A percentile compares a stretch with the other conserved stretches of the same genome.
Conservation (phyloP, 805 yeast species). For the Wickerhamomyces ciferrii region DNA sequence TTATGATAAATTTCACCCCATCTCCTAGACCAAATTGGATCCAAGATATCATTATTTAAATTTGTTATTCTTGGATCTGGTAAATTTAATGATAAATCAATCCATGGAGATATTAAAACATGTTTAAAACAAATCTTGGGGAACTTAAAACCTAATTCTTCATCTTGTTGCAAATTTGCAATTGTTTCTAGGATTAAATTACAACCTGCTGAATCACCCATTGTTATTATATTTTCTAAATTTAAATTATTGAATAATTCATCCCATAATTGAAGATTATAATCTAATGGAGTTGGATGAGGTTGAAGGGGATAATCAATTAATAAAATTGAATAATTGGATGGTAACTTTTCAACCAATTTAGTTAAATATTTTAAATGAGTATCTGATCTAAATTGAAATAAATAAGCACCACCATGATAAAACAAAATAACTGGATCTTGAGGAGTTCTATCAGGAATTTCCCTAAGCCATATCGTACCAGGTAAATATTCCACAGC, state of each 20-base stretch:
- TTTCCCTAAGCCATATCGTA: not conserved
- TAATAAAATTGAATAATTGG: not conserved
- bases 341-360: not conserved
- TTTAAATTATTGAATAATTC: not conserved
- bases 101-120: conserved; percentile 2
- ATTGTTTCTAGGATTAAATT: not conserved
- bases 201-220: conserved; percentile 3
- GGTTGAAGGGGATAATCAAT: conserved; percentile 1
- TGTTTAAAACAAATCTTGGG: not conserved
- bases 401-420: conserved; percentile 3
- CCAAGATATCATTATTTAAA: not conserved
- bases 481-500: not conserved
- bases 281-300: not conserved
- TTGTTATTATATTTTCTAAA: not conserved
- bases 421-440: conserved; percentile 1
- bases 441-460: not conserved
- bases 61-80: too few relatives aligned
- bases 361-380: not conserved
- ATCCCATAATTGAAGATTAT: not conserved
- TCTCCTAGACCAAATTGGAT: not conserved
- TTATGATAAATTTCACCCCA: not conserved
- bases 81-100: not conserved
- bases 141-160: not conserved
- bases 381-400: not conserved
- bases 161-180: not conserved